phyloP scores from a whole-genome alignment of 768 basidiomycete genomes.

The Xanthoconium purpureum region DNA sequence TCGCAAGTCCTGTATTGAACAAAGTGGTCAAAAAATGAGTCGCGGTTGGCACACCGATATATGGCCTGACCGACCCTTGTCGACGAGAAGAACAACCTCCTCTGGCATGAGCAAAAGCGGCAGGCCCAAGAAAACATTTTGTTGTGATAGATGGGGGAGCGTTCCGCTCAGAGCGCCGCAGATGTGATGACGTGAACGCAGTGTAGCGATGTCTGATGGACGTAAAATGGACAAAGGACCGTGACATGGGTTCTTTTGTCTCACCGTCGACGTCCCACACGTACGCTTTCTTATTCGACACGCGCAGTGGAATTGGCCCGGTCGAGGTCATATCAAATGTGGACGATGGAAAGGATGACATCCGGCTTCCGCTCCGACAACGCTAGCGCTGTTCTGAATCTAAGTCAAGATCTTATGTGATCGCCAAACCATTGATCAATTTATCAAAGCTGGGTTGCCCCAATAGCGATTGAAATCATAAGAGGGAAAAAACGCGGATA shows the following conservation, averaged over 20 bases:
- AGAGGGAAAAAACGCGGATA: no score
- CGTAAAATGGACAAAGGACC: neutral
- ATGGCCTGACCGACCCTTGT: slow-evolving; percentile 54
- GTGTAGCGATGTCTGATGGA: slow-evolving; percentile 65
- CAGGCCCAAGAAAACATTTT: slow-evolving; percentile 94
- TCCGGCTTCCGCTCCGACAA: slow-evolving; percentile 21
- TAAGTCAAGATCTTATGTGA: no score
- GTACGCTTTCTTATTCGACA: slow-evolving; percentile 77
- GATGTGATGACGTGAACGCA: slow-evolving; percentile 78
- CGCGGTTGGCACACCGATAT: neutral
- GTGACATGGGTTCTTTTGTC: slow-evolving; percentile 3
- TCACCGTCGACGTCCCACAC: slow-evolving; percentile 88
- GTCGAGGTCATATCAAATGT: slow-evolving; percentile 6
- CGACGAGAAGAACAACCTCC: slow-evolving; percentile 84
- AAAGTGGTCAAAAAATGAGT: neutral
- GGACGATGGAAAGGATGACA: neutral
- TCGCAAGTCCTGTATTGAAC: slow-evolving; percentile 59
- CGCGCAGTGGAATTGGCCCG: slow-evolving; percentile 53
- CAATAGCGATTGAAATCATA: no score
- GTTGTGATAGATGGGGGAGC: slow-evolving; percentile 90
- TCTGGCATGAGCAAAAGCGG: slow-evolving; percentile 88
- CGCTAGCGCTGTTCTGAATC: no score
- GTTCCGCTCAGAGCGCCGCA: slow-evolving; percentile 88
- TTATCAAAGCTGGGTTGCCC: neutral
- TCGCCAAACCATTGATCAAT: neutral